A percentile compares a stretch with the other conserved stretches of the same genome.
phyloP scores from a whole-genome alignment of 805 yeast species.

The Saturnispora kantuleensis region DNA sequence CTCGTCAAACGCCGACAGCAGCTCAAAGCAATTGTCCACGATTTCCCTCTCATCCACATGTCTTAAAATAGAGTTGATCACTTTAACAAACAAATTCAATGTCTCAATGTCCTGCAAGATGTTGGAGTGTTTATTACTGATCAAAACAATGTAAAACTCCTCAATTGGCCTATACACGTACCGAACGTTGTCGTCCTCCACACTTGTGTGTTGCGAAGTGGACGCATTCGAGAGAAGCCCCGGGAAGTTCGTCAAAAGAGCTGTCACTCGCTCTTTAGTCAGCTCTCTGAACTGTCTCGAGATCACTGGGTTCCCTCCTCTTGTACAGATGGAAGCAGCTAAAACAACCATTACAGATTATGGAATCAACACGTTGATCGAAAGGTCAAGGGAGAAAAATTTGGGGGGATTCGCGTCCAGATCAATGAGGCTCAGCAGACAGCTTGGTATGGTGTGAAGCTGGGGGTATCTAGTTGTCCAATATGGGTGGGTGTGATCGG shows the following conservation, averaged over 20 bases:
- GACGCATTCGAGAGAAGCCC: slow-evolving; percentile 57
- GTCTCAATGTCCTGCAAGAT: slow-evolving; percentile 93
- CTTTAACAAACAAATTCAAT: slow-evolving; percentile 72
- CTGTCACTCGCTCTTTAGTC: slow-evolving; percentile 75
- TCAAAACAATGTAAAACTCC: slow-evolving; percentile 80
- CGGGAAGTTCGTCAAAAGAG: slow-evolving; percentile 79
- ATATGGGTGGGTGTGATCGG: too few relatives aligned
- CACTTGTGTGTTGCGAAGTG: slow-evolving; percentile 80
- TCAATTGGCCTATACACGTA: slow-evolving; percentile 95
- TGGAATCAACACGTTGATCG: not conserved
- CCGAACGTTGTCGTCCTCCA: slow-evolving; percentile 85
- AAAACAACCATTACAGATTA: slow-evolving; percentile 51
- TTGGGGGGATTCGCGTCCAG: not conserved
- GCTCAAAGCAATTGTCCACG: slow-evolving; percentile 75
- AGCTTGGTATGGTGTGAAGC: too few relatives aligned
- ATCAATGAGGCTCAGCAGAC: not conserved
- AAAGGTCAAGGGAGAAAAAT: not conserved
- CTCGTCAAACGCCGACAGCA: slow-evolving; percentile 89
- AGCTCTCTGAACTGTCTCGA: slow-evolving; percentile 88
- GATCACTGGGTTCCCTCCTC: slow-evolving; percentile 84
- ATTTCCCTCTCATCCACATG: slow-evolving; percentile 74
- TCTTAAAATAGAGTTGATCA: slow-evolving; percentile 65
- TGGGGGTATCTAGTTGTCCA: too few relatives aligned
- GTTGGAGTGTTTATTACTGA: slow-evolving; percentile 85
- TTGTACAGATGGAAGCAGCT: slow-evolving; percentile 91